Evolutionary conservation across 768 basidiomycete genomes (phyloP).

Genomic region (Cystobasidium ongulense): DNA sequence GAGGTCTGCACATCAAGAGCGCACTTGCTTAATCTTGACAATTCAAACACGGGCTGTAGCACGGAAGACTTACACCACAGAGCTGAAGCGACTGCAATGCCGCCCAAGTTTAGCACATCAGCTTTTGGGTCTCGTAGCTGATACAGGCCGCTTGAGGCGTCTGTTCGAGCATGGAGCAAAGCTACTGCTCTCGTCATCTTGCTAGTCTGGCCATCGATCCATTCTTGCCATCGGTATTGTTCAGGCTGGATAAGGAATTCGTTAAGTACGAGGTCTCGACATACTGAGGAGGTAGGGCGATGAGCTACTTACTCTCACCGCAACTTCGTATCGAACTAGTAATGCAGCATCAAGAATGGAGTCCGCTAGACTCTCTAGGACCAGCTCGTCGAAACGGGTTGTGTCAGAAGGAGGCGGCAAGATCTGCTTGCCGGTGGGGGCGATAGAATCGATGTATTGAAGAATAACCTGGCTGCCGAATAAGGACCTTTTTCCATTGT

Average conservation of each 20-base stretch:
- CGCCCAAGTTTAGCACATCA: background rate
- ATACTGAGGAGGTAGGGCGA: background rate
- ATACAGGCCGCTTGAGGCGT: background rate
- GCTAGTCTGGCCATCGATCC: slow-evolving; percentile 4
- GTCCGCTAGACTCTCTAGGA: background rate
- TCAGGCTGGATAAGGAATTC: background rate
- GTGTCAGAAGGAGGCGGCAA: background rate
- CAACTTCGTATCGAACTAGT: background rate
- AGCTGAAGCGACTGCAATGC: background rate
- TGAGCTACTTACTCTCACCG: background rate
- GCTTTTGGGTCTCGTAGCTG: background rate
- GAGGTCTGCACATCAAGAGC: background rate
- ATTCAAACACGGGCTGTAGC: too few species aligned
- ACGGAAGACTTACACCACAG: background rate
- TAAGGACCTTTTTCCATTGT: background rate
- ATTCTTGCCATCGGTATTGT: slow-evolving; percentile 5
- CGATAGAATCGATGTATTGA: background rate
- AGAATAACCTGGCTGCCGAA: slow-evolving; percentile 1
- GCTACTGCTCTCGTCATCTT: background rate
- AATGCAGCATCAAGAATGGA: background rate
- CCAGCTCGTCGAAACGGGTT: background rate
- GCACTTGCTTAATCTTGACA: background rate
- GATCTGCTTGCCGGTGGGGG: background rate
- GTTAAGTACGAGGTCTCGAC: background rate
- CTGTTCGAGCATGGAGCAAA: background rate